Conservation (phyloP, 345 rosid genomes). For the Eucalyptus sp. region DNA sequence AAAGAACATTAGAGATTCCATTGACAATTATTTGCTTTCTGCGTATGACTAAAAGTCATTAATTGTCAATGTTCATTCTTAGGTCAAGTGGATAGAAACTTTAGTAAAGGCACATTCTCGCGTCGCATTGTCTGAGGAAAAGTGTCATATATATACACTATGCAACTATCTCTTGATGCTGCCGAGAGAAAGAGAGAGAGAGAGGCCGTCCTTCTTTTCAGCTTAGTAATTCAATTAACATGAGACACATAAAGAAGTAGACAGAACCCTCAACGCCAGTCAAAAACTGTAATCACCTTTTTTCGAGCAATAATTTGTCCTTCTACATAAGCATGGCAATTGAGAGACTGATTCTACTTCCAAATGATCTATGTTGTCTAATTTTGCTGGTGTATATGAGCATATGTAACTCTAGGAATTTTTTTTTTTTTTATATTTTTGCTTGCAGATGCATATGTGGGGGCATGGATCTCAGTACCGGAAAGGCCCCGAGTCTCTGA, state of each 20-base stretch:
- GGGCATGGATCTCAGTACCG: conserved; percentile 58
- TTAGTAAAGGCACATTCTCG: background rate
- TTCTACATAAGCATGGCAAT: background rate
- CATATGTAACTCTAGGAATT: background rate
- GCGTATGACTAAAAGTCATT: background rate
- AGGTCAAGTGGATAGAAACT: background rate
- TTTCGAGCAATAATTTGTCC: background rate
- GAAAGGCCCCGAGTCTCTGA: conserved; percentile 52
- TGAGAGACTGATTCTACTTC: background rate
- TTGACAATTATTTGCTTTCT: background rate
- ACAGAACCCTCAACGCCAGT: background rate
- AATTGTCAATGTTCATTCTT: background rate
- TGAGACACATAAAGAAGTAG: background rate
- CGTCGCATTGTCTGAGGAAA: background rate
- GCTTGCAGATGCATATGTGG: conserved; percentile 52
- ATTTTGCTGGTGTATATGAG: background rate
- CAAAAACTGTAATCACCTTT: background rate
- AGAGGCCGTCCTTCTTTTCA: background rate
- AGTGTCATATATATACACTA: background rate
- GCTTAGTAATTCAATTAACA: background rate
- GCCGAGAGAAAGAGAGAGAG: background rate
- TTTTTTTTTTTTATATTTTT: background rate
- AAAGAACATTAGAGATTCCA: background rate
- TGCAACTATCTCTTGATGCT: background rate
- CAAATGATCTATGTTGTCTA: background rate